phyloP scores from a whole-genome alignment of 176 grass and related monocot genomes.

The Oryza nivara region DNA sequence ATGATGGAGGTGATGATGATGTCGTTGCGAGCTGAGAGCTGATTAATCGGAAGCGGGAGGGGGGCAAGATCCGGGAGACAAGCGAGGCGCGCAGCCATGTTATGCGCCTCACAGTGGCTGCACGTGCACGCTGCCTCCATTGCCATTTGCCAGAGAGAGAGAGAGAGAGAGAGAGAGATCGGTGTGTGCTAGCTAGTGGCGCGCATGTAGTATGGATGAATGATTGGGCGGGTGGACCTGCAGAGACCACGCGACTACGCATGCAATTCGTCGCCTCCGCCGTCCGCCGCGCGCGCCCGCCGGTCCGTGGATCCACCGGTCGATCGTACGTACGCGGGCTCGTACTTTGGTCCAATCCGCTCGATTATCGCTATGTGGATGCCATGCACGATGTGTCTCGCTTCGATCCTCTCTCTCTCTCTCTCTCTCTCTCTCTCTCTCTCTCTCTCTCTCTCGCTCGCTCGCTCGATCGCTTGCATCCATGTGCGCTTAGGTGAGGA shows the following conservation, averaged over 20 bases:
- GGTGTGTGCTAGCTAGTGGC: not conserved
- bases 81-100: conserved; percentile 52
- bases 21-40: conserved; percentile 13
- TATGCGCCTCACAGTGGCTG: conserved; percentile 37
- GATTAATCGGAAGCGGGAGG: conserved; percentile 5
- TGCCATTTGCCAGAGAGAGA: not conserved
- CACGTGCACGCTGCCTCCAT: conserved; percentile 28
- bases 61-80: conserved; percentile 65
- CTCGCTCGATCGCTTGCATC: too few species aligned
- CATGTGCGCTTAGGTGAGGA: conserved; percentile 23
- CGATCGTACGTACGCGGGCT: not conserved
- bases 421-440: too few species aligned
- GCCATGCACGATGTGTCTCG: not conserved
- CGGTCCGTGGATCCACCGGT: not conserved
- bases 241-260: not conserved
- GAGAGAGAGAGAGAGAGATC: not conserved
- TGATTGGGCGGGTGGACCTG: conserved; percentile 12
- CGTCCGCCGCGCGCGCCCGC: not conserved
- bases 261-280: conserved; percentile 13
- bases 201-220: not conserved
- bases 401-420: not conserved
- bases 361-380: not conserved
- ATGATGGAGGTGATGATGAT: not conserved
- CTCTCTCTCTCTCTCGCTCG: too few species aligned
- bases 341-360: not conserved